Base-by-base conservation (phyloP, 2,329 filamentous ascomycete species). In the Exutisphaerella laricina region DNA sequence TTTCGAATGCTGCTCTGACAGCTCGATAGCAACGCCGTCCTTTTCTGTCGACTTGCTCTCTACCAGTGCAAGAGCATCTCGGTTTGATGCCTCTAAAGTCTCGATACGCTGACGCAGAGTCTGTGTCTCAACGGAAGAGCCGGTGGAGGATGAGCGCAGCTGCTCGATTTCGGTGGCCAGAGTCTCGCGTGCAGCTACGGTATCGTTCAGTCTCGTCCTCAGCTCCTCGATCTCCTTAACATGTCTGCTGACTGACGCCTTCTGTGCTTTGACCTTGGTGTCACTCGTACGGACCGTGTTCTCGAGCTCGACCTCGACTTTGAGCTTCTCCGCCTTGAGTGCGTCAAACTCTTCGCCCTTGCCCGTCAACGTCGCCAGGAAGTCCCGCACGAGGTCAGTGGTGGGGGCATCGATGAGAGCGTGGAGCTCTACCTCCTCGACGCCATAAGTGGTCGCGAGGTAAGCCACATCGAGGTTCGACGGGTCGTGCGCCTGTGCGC, bases 261-360 rank as follows among this genome's bases (percentile, higher is more conserved):
- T 94, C 62, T 92, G 80, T 6, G 82, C 79, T 60, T 90, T 87
- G 53, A 82, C 82, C 66, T 88, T 85, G 17, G 84, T 80, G 62
- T 97, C 90, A 46, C 84, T 83, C 53, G 79, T 85, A 56, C 88
- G 83, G 35, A 95, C 83, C 13, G 84, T 84, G 65, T 88, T 92
- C 65, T 98, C 92, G 5, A 97, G 77, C 70, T 97, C 89, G 32
- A 98, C 92, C 58, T 95, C 88, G 33, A 86, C 72, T 54, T 87
- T 83, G 32, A 96, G 75, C 69, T 96, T 97, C 53, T 94, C 86
- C 7, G 90, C 83, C 57, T 84, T 87, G 29, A 95, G 70, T 28
- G 81, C 77, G 61, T 95, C 88, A 57, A 79, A 83, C 58, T 95
- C 88, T 57, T 82, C 85, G 25, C 86, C 88, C 65, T 92, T 95